These are phyloP conservation scores for Rhytidiadelphus loreus DNA, from an alignment of 225 moss, liverwort and hornwort species.

Conservation along the genomic window DNA sequence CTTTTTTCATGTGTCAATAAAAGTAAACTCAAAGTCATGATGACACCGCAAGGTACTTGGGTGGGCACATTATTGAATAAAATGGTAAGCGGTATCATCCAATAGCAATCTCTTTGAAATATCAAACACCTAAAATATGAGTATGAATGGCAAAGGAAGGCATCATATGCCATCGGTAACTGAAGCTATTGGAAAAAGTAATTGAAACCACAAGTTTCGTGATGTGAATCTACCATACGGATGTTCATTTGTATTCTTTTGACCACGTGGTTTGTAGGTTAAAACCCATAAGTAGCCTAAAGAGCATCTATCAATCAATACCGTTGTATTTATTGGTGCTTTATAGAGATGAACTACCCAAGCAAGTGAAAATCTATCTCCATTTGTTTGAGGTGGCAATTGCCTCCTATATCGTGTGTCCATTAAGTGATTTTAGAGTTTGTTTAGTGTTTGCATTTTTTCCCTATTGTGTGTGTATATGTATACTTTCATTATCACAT, in stretches of 20 bases:
- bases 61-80: neutral
- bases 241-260: neutral
- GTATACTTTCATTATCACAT: neutral
- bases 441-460: rapidly evolving
- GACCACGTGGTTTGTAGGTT: neutral
- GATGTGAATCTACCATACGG: neutral
- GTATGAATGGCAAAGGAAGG: neutral
- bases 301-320: neutral
- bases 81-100: neutral
- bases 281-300: neutral
- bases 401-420: neutral
- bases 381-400: rapidly evolving
- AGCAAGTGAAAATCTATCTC: neutral
- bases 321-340: neutral
- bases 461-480: no score
- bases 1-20: neutral
- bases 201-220: neutral
- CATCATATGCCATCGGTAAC: no score
- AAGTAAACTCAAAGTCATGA: neutral
- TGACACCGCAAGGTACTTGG: neutral
- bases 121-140: neutral
- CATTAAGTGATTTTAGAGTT: neutral
- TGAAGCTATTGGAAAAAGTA: neutral
- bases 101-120: no score
- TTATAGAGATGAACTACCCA: neutral